phyloP scores from a whole-genome alignment of 371 early-diverging fungal genomes.

The Gilbertella persicaria region DNA sequence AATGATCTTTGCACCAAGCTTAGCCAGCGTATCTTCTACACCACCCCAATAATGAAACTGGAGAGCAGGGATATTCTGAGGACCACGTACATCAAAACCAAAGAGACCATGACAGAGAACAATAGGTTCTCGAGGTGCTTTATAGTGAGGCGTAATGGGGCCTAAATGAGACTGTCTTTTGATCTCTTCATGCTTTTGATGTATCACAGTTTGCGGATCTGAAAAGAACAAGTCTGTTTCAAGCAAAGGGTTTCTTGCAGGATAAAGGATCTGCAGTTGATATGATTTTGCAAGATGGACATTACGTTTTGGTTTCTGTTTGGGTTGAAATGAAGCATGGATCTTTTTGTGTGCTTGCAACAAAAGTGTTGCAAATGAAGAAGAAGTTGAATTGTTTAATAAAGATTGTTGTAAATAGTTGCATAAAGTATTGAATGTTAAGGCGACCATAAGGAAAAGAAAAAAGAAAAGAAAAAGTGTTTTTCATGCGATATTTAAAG shows the following conservation, averaged over 20 bases:
- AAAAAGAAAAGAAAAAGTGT: not conserved
- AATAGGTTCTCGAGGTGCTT: conserved; percentile 80
- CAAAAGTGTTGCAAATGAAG: conserved; percentile 13
- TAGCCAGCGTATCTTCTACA: conserved; percentile 76
- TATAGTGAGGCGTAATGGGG: conserved; percentile 65
- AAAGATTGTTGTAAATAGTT: conserved; percentile 20
- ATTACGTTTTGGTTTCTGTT: not conserved
- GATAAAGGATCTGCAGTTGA: conserved; percentile 15
- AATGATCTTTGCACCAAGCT: conserved; percentile 83
- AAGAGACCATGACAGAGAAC: conserved; percentile 91
- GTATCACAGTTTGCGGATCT: not conserved
- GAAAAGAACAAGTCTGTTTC: conserved; percentile 18
- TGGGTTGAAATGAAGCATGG: conserved; percentile 4
- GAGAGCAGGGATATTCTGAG: conserved; percentile 74
- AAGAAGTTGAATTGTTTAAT: conserved; percentile 6
- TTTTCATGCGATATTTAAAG: not conserved
- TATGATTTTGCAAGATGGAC: too few species aligned
- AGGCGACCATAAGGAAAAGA: conserved; percentile 11
- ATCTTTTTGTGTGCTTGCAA: conserved; percentile 14
- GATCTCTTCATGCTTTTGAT: conserved; percentile 2
- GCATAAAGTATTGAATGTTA: conserved; percentile 14
- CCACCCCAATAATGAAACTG: conserved; percentile 93
- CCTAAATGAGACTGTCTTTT: conserved; percentile 20
- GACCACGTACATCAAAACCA: conserved; percentile 85
- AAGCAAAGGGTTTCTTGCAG: conserved; percentile 11